Base-by-base conservation (phyloP, 2,329 filamentous ascomycete genomes). In the Colletotrichum zoysiae region DNA sequence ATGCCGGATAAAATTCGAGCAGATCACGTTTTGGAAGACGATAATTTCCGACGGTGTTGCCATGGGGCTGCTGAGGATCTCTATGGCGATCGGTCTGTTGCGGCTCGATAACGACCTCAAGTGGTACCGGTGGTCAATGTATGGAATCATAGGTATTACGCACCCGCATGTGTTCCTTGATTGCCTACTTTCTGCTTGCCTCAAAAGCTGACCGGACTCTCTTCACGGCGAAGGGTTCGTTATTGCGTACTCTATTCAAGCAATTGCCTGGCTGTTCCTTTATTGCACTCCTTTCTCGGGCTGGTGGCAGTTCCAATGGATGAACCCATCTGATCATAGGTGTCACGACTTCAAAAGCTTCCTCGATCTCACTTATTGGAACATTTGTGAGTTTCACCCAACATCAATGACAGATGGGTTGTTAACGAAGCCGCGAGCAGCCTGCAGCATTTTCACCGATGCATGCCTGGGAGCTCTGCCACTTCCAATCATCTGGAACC, bases 381-480 rank as follows among this genome's bases (percentile, higher is more conserved):
- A 78, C 18, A 76, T 77, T 9, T 48, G 72, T 76, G 8, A 74
- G 74, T 62, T 16, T 1, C 1, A 3, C 33, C 18, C 2, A 1
- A 8, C 9, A 1, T n/a, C 18, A 51, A 26, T n/a, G 44, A 6
- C 20, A n/a, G 2, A 11, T n/a, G 8, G 0, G 23, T 20, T 38
- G n/a, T 46, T 42, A 35, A 20, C 16, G 18, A 30, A 26, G 18
- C 11, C 5, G 14, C 48, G 12, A 7, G 14, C 30, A n/a, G 77
- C 76, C 20, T 77, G 78, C 70, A 79, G 80, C 51, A 79, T 80
- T 20, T 70, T 78, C 40, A 79, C 78, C 35, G 79, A 81, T 61
- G 74, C 80, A 14, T 73, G 73, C 5, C 73, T 80, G 14, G 76
- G 77, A 9, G 76, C 76, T 2, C 61, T 80, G 38, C 79, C 79